Evolutionary conservation across 1,284 basidiomycete species (phyloP).

Genomic region (Sporisorium scitamineum): DNA sequence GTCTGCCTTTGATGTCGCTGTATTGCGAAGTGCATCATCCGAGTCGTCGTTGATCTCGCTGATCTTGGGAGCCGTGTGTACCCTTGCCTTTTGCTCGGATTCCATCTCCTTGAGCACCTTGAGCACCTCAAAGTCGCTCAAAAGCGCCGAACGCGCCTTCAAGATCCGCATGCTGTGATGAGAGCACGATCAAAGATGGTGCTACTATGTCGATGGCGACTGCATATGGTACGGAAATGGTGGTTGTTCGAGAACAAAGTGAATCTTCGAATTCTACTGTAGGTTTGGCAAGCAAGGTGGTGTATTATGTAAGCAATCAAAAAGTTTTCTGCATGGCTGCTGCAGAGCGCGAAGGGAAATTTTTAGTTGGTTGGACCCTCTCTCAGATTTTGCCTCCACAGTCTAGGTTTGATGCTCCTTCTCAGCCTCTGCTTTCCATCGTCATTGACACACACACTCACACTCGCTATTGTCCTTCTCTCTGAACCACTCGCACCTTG

Average conservation of each 20-base stretch:
- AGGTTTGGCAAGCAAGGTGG: conserved; percentile 4
- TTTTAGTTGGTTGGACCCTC: conserved; percentile 12
- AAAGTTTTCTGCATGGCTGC: not conserved
- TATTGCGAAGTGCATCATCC: conserved; percentile 4
- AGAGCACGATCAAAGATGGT: not conserved
- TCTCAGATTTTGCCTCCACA: conserved; percentile 3
- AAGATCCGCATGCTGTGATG: conserved; percentile 76
- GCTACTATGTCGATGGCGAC: conserved; percentile 3
- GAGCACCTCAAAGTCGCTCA: conserved; percentile 88
- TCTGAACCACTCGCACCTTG: not conserved
- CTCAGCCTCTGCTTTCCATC: not conserved
- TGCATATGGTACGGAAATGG: conserved; percentile 8
- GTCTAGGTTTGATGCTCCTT: not conserved
- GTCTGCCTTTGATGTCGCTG: conserved; percentile 15
- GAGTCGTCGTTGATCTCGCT: conserved; percentile 68
- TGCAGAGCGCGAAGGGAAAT: conserved; percentile 1
- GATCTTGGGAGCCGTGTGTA: conserved; percentile 70
- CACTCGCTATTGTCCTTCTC: not conserved
- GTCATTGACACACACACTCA: not conserved
- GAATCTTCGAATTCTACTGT: conserved; percentile 2
- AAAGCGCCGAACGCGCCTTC: conserved; percentile 80
- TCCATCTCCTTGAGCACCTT: conserved; percentile 82
- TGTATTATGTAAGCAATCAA: conserved; percentile 27
- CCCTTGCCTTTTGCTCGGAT: conserved; percentile 73
- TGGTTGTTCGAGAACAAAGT: not conserved